Percentiles rank a stretch among this genome's conserved stretches.
These are phyloP conservation scores for Phytopythium ostracodes DNA, from an alignment of 352 stramenopile genomes.

Conservation along the genomic window DNA sequence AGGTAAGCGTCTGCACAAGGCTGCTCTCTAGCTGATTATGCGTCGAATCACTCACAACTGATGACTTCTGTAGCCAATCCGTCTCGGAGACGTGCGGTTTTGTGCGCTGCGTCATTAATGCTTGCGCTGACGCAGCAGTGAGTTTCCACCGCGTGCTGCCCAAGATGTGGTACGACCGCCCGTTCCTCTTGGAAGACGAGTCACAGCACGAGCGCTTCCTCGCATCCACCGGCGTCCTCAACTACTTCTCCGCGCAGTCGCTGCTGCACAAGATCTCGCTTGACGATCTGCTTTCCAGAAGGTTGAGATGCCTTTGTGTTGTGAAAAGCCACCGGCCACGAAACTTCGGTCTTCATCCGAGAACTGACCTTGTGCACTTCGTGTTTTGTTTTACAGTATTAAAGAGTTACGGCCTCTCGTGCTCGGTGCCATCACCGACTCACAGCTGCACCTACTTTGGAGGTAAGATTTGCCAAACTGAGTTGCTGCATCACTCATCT, in stretches of 20 bases:
- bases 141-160: conserved; percentile 39
- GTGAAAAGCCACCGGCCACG: conserved; percentile 10
- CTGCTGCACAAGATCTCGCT: conserved; percentile 63
- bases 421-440: conserved; percentile 28
- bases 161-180: conserved; percentile 69
- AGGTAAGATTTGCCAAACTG: conserved; percentile 21
- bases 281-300: conserved; percentile 44
- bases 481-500: not conserved
- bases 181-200: conserved; percentile 71
- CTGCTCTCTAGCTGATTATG: not conserved
- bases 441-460: conserved; percentile 46
- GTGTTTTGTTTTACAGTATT: conserved; percentile 17
- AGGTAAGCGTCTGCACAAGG: conserved; percentile 18
- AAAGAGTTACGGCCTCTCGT: conserved; percentile 31
- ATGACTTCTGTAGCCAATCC: conserved; percentile 17
- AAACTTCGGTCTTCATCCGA: not conserved
- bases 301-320: not conserved
- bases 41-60: not conserved
- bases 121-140: conserved; percentile 46
- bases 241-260: conserved; percentile 59
- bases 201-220: conserved; percentile 74
- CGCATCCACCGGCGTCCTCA: conserved; percentile 60
- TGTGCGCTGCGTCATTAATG: conserved; percentile 48
- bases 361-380: not conserved
- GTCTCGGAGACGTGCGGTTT: conserved; percentile 30